Base-by-base conservation (phyloP, 2,329 filamentous ascomycete species). In the Neofusicoccum parvum region DNA sequence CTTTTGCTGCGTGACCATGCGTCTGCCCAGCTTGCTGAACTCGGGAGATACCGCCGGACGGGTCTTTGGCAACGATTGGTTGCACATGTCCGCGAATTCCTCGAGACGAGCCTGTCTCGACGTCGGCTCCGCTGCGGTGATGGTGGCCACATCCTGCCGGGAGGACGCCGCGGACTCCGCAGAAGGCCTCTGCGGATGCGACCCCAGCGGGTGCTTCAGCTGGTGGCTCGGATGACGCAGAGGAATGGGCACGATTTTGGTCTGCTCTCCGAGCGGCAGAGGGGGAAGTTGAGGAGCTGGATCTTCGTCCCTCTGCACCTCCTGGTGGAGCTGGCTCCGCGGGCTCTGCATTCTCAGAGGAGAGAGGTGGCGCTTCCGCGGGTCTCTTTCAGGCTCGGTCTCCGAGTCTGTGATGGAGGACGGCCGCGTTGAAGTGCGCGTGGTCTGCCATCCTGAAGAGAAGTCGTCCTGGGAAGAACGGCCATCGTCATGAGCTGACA, bases 391-490 rank as follows among this genome's bases (percentile, higher is more conserved):
- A 36, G 56, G 32, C 11, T 37, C 56, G 10, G 41, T n/a, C n/a
- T 60, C 56, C 0, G 56, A 60, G 6, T 60, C 56, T 9, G 39
- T 49, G 56, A 60, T 17, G 41, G 56, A 60, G 4, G 56, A 60
- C 3, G 56, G 56, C n/a, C 56, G 56, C 5, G 56, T 60, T 3
- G 56, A 60, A 23, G 43, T 45, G 17, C 56, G 56, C 10, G 56
- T 60, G n/a, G 56, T 60, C 56, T 60, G 56, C 56, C 41, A 48
- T 48, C 56, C 56, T 15, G 56, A 60, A 12, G 41, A 60, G 43
- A 34, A 39, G 7, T 60, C 45, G 11, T 60, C 56, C 14, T 60
- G 56, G 10, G 41, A 60, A 5, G 56, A 54, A 11, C n/a, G 34
- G 5, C 34, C 34, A 14, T 60, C 43, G 2, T 59, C 54, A n/a